phyloP scores from a whole-genome alignment of 2,329 filamentous ascomycete species.

The Botryotinia narcissicola region DNA sequence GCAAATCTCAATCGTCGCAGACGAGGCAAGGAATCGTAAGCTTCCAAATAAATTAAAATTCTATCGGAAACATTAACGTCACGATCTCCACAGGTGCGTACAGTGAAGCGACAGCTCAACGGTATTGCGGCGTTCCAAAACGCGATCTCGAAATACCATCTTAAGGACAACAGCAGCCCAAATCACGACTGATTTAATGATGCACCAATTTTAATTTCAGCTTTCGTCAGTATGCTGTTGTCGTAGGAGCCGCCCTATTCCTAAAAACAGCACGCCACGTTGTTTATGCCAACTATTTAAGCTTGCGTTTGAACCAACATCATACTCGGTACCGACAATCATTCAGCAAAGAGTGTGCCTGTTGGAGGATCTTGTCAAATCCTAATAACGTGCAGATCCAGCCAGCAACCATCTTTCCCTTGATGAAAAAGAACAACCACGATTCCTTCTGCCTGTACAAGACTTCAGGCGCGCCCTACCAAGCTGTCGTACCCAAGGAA shows the following conservation, averaged over 20 bases:
- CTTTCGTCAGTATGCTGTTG: not conserved
- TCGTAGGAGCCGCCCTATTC: not conserved
- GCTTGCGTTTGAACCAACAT: slow-evolving; percentile 1
- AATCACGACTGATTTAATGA: not conserved
- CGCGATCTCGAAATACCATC: not conserved
- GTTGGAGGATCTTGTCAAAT: not conserved
- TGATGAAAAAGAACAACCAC: not conserved
- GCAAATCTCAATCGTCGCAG: not conserved
- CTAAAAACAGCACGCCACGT: not conserved
- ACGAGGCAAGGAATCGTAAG: not conserved
- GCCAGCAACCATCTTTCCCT: not conserved
- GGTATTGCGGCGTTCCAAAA: not conserved
- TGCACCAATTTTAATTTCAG: not conserved
- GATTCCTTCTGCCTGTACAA: not conserved
- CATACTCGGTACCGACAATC: not conserved
- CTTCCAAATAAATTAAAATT: not conserved
- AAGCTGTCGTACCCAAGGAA: not conserved
- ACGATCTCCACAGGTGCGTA: not conserved
- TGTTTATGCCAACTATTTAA: not conserved
- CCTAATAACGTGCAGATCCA: not conserved
- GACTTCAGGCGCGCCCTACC: slow-evolving; percentile 2
- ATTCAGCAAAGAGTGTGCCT: not conserved
- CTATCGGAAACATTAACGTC: slow-evolving; percentile 2
- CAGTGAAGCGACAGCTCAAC: not conserved
- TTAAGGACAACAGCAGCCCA: not conserved